Conservation (phyloP, 371 early-diverging fungal genomes). For the Mucor plumbeus region DNA sequence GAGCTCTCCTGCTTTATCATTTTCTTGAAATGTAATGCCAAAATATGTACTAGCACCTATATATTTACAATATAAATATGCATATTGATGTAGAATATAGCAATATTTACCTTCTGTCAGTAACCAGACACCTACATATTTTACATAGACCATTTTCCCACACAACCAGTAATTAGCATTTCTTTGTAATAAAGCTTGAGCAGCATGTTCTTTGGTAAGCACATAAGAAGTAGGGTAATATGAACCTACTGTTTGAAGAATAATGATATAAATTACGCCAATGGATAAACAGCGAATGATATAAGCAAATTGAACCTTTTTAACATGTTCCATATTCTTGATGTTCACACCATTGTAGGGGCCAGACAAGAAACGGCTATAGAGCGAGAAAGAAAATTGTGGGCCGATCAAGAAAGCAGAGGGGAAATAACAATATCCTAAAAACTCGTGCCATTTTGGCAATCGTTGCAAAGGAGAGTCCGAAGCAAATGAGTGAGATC, state of each 20-base stretch:
- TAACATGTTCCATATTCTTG: background rate
- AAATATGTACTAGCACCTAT: conserved; percentile 56
- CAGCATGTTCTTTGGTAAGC: conserved; percentile 51
- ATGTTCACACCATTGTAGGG: conserved; percentile 36
- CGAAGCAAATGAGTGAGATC: conserved; percentile 32
- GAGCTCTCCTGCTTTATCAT: conserved; percentile 24
- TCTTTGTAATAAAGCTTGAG: conserved; percentile 38
- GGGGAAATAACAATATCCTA: conserved; percentile 69
- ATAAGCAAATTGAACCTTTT: conserved; percentile 35
- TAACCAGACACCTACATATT: conserved; percentile 73
- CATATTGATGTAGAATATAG: conserved; percentile 13
- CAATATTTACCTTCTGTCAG: conserved; percentile 53
- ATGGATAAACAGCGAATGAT: conserved; percentile 48
- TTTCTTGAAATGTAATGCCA: conserved; percentile 67
- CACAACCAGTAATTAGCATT: conserved; percentile 51
- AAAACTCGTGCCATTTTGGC: conserved; percentile 56
- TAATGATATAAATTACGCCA: conserved; percentile 54
- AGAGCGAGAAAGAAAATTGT: conserved; percentile 73
- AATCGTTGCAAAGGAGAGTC: conserved; percentile 41
- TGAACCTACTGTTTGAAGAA: conserved; percentile 53
- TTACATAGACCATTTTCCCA: conserved; percentile 61
- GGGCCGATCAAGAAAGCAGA: conserved; percentile 73
- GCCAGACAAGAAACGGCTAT: conserved; percentile 33
- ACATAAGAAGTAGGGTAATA: conserved; percentile 52
- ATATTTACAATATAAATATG: background rate